Percentiles rank a stretch among this genome's conserved stretches.
phyloP scores from a whole-genome alignment of 2,329 filamentous ascomycete species.

The Trichocomaceae sp. region DNA sequence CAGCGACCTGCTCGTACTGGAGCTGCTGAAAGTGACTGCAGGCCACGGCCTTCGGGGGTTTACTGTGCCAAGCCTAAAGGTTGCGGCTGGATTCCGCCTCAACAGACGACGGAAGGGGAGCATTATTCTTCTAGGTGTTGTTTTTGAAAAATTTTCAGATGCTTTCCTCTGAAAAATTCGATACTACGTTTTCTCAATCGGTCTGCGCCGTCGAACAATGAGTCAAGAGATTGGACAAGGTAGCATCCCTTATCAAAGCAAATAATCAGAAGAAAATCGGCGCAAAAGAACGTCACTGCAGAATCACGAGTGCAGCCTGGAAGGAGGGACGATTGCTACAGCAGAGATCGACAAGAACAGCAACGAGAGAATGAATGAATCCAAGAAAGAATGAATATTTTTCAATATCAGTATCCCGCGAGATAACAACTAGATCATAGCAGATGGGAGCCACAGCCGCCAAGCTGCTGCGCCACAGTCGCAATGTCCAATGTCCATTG shows the following conservation, averaged over 20 bases:
- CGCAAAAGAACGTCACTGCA: neutral
- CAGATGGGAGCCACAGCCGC: neutral
- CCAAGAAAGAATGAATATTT: neutral
- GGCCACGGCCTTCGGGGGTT: neutral
- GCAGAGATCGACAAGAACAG: neutral
- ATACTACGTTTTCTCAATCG: neutral
- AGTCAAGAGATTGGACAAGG: neutral
- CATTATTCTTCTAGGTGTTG: neutral
- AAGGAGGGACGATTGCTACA: neutral
- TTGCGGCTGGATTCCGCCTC: neutral
- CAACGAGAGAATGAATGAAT: neutral
- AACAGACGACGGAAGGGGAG: neutral
- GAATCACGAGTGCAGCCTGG: neutral
- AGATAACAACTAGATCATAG: neutral
- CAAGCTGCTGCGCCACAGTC: neutral
- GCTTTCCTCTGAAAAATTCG: neutral
- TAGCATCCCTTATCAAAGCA: neutral
- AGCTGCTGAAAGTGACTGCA: constrained; percentile 3
- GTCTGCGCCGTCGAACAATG: neutral
- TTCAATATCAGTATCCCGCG: too few relatives aligned
- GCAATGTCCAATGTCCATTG: too few relatives aligned
- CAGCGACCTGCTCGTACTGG: constrained; percentile 1
- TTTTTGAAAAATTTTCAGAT: neutral
- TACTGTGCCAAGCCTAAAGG: neutral
- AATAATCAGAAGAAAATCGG: neutral